These are phyloP conservation scores for Penicillium sp. DNA, from an alignment of 2,329 filamentous ascomycete genomes.

Conservation along the genomic window DNA sequence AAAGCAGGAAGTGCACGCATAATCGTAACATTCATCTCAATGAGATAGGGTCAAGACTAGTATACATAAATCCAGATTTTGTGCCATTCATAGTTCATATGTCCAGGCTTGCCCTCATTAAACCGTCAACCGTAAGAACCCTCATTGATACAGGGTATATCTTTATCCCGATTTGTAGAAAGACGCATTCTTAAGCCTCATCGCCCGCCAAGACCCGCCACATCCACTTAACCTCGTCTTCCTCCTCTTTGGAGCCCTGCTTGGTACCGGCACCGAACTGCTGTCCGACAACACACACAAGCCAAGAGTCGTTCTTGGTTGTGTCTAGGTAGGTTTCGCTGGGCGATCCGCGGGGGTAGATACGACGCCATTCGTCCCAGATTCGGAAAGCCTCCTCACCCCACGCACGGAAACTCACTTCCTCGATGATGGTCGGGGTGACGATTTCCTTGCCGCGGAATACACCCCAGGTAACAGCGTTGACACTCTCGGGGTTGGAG, in stretches of 20 bases:
- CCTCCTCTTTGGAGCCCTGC: constrained; percentile 39
- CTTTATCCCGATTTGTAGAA: neutral
- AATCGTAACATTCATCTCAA: constrained; percentile 17
- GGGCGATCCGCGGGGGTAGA: constrained; percentile 73
- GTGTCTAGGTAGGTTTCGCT: constrained; percentile 70
- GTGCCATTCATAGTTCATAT: constrained; percentile 16
- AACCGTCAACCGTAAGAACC: neutral
- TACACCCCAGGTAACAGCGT: constrained; percentile 95
- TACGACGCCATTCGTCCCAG: constrained; percentile 88
- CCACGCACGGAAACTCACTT: constrained; percentile 92
- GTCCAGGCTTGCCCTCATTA: constrained; percentile 8
- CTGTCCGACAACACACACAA: constrained; percentile 69
- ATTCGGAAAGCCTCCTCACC: constrained; percentile 93
- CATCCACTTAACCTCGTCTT: constrained; percentile 42
- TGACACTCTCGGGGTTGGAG: constrained; percentile 60
- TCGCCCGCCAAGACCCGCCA: constrained; percentile 41
- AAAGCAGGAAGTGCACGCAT: constrained; percentile 2
- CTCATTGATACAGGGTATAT: constrained; percentile 13
- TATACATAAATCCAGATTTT: constrained; percentile 25
- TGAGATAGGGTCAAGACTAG: constrained; percentile 21
- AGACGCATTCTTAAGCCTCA: constrained; percentile 5
- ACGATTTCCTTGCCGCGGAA: constrained; percentile 96
- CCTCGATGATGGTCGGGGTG: constrained; percentile 94
- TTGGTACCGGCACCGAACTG: constrained; percentile 46
- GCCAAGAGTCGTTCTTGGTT: constrained; percentile 71